These are phyloP conservation scores for Chalciporus piperatus DNA, from an alignment of 768 basidiomycete genomes.

Conservation along the genomic window DNA sequence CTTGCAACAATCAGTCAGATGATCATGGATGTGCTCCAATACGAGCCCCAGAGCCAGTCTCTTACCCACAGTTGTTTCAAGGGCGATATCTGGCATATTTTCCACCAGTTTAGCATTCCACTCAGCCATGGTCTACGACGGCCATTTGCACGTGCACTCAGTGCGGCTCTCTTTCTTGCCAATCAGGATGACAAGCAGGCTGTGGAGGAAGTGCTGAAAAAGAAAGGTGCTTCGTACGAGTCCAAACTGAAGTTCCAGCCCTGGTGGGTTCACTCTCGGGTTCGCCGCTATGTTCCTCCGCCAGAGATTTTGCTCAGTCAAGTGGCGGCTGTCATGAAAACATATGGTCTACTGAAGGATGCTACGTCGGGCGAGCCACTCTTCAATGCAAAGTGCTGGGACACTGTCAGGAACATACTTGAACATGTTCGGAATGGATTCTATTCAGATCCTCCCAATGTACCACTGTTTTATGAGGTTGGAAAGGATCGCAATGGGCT, in stretches of 20 bases:
- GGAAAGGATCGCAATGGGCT: conserved; percentile 16
- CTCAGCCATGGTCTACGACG: too few relatives aligned
- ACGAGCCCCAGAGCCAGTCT: too few relatives aligned
- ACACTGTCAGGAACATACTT: conserved; percentile 27
- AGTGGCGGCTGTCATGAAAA: conserved; percentile 27
- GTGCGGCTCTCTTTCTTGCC: too few relatives aligned
- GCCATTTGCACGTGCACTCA: too few relatives aligned
- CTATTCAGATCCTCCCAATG: conserved; percentile 33
- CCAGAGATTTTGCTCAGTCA: conserved; percentile 26
- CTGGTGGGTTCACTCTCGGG: conserved; percentile 25
- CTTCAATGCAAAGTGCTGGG: conserved; percentile 31
- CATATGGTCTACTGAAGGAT: conserved; percentile 36
- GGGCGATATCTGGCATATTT: too few relatives aligned
- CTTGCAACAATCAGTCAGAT: too few relatives aligned
- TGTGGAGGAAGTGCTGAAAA: not conserved
- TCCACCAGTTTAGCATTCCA: too few relatives aligned
- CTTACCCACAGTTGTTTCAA: too few relatives aligned
- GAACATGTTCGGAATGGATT: conserved; percentile 24
- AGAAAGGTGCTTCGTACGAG: not conserved
- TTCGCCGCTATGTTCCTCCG: conserved; percentile 31
- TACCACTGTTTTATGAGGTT: conserved; percentile 19
- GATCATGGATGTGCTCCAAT: too few relatives aligned
- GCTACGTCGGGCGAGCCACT: conserved; percentile 25
- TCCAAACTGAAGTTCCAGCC: conserved; percentile 7
- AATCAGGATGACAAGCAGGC: too few relatives aligned